Evolutionary conservation across 73 alveolate species (phyloP).

Genomic region (Chromera velia): DNA sequence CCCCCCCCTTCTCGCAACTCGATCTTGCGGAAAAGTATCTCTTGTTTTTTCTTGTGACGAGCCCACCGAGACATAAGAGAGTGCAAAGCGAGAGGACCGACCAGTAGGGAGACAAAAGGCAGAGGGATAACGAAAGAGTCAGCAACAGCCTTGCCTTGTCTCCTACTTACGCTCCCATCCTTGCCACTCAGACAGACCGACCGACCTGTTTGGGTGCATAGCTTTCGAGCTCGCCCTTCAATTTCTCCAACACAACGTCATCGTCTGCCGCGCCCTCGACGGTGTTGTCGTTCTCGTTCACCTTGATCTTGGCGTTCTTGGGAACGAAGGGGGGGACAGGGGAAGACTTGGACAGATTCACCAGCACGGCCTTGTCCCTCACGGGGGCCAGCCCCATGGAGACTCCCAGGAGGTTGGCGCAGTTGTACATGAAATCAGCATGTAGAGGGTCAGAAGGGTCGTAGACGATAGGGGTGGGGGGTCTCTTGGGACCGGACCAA

Average conservation of each 20-base stretch:
- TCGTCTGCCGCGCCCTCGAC: conserved; percentile 33
- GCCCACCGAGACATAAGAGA: too few relatives aligned
- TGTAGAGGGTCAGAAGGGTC: conserved; percentile 62
- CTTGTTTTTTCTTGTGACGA: too few relatives aligned
- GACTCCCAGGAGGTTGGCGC: conserved; percentile 40
- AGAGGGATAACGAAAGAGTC: too few relatives aligned
- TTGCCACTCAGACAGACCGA: too few relatives aligned
- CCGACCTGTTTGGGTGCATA: too few relatives aligned
- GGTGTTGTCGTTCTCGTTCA: conserved; percentile 13
- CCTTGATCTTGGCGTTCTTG: conserved; percentile 21
- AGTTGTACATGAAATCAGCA: conserved; percentile 37
- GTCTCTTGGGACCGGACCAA: conserved; percentile 98
- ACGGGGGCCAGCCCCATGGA: conserved; percentile 55
- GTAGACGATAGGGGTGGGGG: conserved; percentile 81
- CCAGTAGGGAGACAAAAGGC: too few relatives aligned
- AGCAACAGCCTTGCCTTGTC: too few relatives aligned
- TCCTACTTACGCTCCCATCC: too few relatives aligned
- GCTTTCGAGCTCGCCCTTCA: neutral
- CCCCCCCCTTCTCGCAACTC: too few relatives aligned
- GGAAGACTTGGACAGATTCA: conserved; percentile 22
- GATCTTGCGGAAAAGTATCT: too few relatives aligned
- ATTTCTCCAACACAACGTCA: neutral
- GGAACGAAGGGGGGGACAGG: conserved; percentile 5
- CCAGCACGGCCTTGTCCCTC: conserved; percentile 40
- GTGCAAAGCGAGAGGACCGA: too few relatives aligned